Evolutionary conservation across 225 moss, liverwort and hornwort species (phyloP).

Genomic region (Neckera pumila): DNA sequence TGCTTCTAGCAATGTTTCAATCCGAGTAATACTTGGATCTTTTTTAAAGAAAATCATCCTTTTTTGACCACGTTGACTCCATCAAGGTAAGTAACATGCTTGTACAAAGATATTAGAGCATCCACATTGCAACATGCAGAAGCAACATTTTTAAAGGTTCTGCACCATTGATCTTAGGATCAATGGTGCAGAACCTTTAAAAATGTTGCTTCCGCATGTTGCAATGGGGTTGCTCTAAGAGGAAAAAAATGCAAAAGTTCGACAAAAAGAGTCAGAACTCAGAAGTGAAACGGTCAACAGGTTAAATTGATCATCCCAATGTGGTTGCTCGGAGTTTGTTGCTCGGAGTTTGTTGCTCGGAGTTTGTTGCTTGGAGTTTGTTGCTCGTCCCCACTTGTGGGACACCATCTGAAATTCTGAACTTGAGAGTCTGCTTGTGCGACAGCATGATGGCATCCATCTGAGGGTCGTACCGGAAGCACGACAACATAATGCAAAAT

Average conservation of each 20-base stretch:
- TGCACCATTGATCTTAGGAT: too few species aligned
- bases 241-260: background rate
- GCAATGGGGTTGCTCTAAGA: too few species aligned
- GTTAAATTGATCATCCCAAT: background rate
- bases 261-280: background rate
- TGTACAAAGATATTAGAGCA: background rate
- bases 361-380: too few species aligned
- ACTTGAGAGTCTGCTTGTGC: background rate
- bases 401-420: background rate
- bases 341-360: too few species aligned
- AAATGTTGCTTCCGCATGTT: too few species aligned
- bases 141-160: too few species aligned
- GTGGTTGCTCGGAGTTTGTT: background rate
- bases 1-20: too few species aligned
- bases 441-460: background rate
- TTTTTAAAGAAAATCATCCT: rapidly evolving
- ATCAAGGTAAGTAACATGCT: background rate
- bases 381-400: background rate
- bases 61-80: background rate
- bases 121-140: too few species aligned
- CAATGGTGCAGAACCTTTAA: too few species aligned
- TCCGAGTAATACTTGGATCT: background rate
- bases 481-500: background rate
- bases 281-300: background rate
- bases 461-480: background rate